Conservation (phyloP, 108 stramenopile species). For the Skeletonema costatum region DNA sequence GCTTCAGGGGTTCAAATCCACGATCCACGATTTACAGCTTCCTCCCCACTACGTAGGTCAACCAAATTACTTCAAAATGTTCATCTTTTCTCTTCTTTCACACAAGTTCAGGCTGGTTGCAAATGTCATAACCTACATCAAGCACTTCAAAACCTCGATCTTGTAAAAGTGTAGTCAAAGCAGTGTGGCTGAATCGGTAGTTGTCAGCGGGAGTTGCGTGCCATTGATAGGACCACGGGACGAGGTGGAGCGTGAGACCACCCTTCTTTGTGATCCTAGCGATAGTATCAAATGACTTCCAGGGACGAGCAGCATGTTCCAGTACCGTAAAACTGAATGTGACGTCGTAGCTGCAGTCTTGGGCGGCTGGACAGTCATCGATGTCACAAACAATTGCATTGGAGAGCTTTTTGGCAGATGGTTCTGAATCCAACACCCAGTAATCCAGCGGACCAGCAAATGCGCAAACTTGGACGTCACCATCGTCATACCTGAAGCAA, state of each 20-base stretch:
- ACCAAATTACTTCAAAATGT: constrained; percentile 57
- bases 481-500: constrained; percentile 49
- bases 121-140: constrained; percentile 60
- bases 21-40: constrained; percentile 12
- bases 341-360: constrained; percentile 53
- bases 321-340: constrained; percentile 58
- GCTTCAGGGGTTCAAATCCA: background rate
- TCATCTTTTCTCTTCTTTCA: constrained; percentile 35
- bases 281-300: constrained; percentile 53
- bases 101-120: constrained; percentile 44
- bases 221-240: constrained; percentile 56
- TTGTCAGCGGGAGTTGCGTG: constrained; percentile 62
- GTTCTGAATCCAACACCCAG: constrained; percentile 55
- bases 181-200: constrained; percentile 55
- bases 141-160: constrained; percentile 54
- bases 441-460: constrained; percentile 53
- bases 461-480: constrained; percentile 57
- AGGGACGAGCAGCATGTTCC: constrained; percentile 49
- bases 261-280: constrained; percentile 56
- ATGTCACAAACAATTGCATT: constrained; percentile 51
- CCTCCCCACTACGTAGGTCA: constrained; percentile 52
- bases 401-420: constrained; percentile 39
- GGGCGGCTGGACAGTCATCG: constrained; percentile 49
- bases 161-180: constrained; percentile 35
- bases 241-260: constrained; percentile 53